Evolutionary conservation across 495 filamentous ascomycete genomes (phyloP).

Genomic region (Neurospora cerealis): DNA sequence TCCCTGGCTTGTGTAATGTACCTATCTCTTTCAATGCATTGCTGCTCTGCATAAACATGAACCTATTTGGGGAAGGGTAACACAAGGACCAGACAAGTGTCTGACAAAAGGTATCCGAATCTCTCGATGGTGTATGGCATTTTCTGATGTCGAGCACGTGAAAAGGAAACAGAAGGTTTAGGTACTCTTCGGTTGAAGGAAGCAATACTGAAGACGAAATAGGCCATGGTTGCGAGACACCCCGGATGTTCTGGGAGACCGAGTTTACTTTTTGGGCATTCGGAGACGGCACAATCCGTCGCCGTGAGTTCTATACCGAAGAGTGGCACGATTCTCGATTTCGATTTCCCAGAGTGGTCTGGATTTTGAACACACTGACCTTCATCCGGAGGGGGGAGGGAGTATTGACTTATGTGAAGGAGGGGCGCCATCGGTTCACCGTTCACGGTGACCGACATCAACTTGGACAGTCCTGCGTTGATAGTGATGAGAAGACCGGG

Average conservation of each 20-base stretch:
- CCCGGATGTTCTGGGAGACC: neutral
- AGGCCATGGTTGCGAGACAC: neutral
- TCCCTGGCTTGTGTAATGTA: neutral
- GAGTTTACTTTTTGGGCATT: neutral
- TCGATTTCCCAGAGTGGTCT: neutral
- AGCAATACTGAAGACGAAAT: neutral
- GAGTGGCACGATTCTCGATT: neutral
- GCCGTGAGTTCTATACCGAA: neutral
- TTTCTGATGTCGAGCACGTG: neutral
- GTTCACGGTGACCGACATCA: neutral
- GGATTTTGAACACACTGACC: neutral
- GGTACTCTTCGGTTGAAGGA: neutral
- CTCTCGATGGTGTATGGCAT: neutral
- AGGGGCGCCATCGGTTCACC: neutral
- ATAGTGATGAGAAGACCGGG: neutral
- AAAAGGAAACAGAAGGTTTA: neutral
- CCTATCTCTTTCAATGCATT: neutral
- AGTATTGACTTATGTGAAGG: neutral
- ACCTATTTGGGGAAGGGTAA: neutral
- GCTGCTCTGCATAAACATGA: neutral
- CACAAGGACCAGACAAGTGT: neutral
- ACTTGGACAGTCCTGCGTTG: neutral
- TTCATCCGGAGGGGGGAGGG: neutral
- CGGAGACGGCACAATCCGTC: neutral
- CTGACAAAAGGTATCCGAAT: neutral